Percentiles rank a stretch among this genome's conserved stretches.
Evolutionary conservation across 1,139 yeast species (phyloP).

Genomic region (Zygoascus hellenicus): DNA sequence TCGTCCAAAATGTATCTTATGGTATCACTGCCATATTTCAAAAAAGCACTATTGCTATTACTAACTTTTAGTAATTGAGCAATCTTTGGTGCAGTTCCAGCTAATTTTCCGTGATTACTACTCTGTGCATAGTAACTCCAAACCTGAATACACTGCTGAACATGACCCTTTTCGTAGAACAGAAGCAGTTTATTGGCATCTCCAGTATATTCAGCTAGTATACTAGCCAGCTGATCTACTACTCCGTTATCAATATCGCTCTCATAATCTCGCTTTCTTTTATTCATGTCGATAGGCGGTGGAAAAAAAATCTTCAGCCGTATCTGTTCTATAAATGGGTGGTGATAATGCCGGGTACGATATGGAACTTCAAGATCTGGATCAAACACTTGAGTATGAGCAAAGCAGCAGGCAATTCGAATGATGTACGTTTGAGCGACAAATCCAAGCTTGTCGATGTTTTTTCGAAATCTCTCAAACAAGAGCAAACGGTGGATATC

Average conservation of each 20-base stretch:
- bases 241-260: slow-evolving; percentile 14
- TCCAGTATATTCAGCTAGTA: slow-evolving; percentile 9
- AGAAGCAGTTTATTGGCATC: slow-evolving; percentile 28
- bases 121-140: slow-evolving; percentile 61
- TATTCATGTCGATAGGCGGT: slow-evolving; percentile 12
- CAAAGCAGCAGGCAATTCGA: slow-evolving; percentile 9
- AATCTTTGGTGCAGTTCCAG: slow-evolving; percentile 17
- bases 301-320: slow-evolving; percentile 8
- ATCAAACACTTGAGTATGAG: background rate
- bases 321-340: background rate
- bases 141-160: slow-evolving; percentile 39
- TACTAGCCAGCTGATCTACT: slow-evolving; percentile 6
- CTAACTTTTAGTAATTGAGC: slow-evolving; percentile 19
- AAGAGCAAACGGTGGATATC: slow-evolving; percentile 28
- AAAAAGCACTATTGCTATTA: slow-evolving; percentile 16
- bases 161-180: slow-evolving; percentile 35
- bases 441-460: slow-evolving; percentile 7
- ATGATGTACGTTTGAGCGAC: slow-evolving; percentile 8
- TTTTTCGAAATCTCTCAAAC: slow-evolving; percentile 18
- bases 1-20: slow-evolving; percentile 46
- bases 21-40: slow-evolving; percentile 38
- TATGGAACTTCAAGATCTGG: background rate
- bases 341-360: background rate
- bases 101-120: slow-evolving; percentile 17
- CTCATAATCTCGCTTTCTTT: slow-evolving; percentile 14